A percentile compares a stretch with the other conserved stretches of the same genome.
Conservation (phyloP, 176 grass and related monocot genomes). For the Tillandsia fasciculata region DNA sequence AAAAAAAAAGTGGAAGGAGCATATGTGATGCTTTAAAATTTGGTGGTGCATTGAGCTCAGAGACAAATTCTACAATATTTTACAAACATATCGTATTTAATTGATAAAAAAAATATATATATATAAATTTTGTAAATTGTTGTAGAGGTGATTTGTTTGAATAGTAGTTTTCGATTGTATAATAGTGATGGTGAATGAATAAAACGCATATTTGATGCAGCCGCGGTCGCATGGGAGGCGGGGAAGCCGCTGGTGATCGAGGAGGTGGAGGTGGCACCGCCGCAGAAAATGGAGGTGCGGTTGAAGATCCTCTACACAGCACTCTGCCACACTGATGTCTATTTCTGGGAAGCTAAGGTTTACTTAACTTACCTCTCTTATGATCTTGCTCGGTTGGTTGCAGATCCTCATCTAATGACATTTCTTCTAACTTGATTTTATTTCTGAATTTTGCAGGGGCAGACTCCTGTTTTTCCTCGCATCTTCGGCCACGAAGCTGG, state of each 20-base stretch:
- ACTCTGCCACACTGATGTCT: conserved; percentile 87
- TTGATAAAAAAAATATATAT: too few relatives aligned
- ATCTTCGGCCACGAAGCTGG: conserved; percentile 95
- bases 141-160: too few relatives aligned
- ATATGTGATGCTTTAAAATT: too few relatives aligned
- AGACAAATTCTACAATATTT: too few relatives aligned
- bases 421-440: neutral
- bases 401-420: too few relatives aligned
- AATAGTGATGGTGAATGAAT: too few relatives aligned
- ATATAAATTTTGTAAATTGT: too few relatives aligned
- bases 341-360: conserved; percentile 96
- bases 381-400: neutral
- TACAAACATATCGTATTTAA: too few relatives aligned
- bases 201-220: conserved; percentile 17
- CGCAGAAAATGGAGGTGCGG: conserved; percentile 77
- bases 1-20: too few relatives aligned
- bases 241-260: conserved; percentile 66
- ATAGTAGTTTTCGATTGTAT: neutral
- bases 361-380: neutral
- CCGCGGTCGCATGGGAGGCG: conserved; percentile 83
- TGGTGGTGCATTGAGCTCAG: too few relatives aligned
- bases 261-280: conserved; percentile 81
- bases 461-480: conserved; percentile 78
- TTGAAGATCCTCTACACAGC: conserved; percentile 66
- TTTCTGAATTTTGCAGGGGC: conserved; percentile 32